Percentiles rank a stretch among this genome's conserved stretches.
Evolutionary conservation across 1,284 basidiomycete genomes (phyloP).

Genomic region (Bjerkandera adusta): DNA sequence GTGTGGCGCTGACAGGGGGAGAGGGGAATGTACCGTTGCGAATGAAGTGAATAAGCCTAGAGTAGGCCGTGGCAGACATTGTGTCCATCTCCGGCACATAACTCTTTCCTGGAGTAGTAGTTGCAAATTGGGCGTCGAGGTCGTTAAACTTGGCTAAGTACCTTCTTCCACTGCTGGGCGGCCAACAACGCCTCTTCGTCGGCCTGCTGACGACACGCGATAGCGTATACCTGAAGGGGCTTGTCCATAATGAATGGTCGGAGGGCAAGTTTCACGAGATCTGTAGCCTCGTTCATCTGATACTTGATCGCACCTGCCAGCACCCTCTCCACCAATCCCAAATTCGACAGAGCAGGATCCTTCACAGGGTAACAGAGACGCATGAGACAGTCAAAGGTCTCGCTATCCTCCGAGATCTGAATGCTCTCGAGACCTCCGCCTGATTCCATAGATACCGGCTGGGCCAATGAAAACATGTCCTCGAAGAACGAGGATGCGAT

Average conservation of each 20-base stretch:
- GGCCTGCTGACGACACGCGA: conserved; percentile 3
- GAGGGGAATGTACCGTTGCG: neutral
- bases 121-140: neutral
- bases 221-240: neutral
- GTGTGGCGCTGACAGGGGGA: neutral
- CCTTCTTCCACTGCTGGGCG: conserved; percentile 2
- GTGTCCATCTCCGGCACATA: conserved; percentile 7
- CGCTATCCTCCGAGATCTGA: conserved; percentile 24
- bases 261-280: no score
- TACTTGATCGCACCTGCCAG: no score
- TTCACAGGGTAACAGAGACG: conserved; percentile 29
- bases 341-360: no score
- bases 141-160: neutral
- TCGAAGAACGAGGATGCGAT: conserved; percentile 19
- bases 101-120: neutral
- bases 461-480: conserved; percentile 16
- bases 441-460: neutral
- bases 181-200: conserved; percentile 9
- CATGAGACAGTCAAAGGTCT: conserved; percentile 24
- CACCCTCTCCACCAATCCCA: no score
- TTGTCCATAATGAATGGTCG: no score
- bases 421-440: conserved; percentile 9
- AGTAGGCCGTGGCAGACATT: conserved; percentile 11
- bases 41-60: conserved; percentile 5
- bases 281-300: no score